Base-by-base conservation (phyloP, 2,329 filamentous ascomycete genomes). In the Emericellopsis atlantica region DNA sequence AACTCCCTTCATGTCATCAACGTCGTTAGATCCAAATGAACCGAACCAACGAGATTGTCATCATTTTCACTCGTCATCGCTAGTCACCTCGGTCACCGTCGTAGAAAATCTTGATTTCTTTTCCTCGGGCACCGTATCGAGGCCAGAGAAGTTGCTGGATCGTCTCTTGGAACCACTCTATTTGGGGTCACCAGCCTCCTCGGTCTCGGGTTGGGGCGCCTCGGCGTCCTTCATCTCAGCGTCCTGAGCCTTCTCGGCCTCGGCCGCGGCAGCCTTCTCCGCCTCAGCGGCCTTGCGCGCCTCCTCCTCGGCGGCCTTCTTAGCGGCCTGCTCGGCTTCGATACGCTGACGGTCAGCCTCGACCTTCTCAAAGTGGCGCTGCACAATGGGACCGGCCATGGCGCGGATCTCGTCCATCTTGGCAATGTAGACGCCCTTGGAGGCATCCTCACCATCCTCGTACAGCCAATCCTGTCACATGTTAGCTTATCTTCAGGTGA, bases 361-460 rank as follows among this genome's bases (percentile, higher is more conserved):
- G 48, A 88, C 69, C 72, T 95, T 95, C 62, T 98, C 92, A 60
- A 90, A 89, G 74, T 95, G 87, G 51, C 90, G 84, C 70, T 95
- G 88, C 49, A 88, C 78, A 56, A 98, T 86, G 44, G 92, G 90
- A 14, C 89, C 92, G 37, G 88, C 85, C 54, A 95, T 75, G 50
- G 85, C 79, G 51, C 87, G 84, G 61, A 98, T 88, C 64, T 98
- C 92, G 48, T 96, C 92, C 63, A 92, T 81, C 78, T 96, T 98
- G 66, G 86, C 76, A 46, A 93, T 69, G 67, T 98, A 98, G 55
- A 92, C 76, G 41, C 84, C 88, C 74, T 96, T 96, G 55, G 84
- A 84, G 50, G 88, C 79, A 61, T 98, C 92, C 48, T 95, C 89
- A 45, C 92, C 92, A 42, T 96, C 92, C 41, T 95, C 90, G 64